phyloP scores from a whole-genome alignment of 495 filamentous ascomycete genomes.

The Hypomontagnella monticulosa region DNA sequence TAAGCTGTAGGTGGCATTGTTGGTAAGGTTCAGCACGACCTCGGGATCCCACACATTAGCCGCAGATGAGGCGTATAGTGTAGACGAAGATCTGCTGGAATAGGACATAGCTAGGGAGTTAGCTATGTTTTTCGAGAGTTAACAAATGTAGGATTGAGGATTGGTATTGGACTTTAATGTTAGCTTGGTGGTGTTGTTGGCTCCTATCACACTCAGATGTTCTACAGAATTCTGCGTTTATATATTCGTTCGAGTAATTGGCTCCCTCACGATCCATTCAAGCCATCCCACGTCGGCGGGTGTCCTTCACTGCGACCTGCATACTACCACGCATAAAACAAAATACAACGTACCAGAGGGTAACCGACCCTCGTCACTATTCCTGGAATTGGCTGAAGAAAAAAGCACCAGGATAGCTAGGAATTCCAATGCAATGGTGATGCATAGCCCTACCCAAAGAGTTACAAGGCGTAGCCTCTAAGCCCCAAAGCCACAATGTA shows the following conservation, averaged over 20 bases:
- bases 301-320: background rate
- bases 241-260: conserved; percentile 5
- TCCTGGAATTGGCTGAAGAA: background rate
- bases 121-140: background rate
- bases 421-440: background rate
- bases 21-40: conserved; percentile 6
- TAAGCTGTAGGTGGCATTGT: background rate
- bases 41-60: conserved; percentile 24
- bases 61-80: background rate
- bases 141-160: background rate
- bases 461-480: background rate
- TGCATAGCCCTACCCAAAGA: conserved; percentile 1
- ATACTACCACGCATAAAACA: background rate
- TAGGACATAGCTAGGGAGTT: conserved; percentile 9
- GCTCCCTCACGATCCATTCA: conserved; percentile 3
- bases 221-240: background rate
- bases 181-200: no score
- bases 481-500: background rate
- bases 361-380: background rate
- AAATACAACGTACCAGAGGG: background rate
- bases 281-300: background rate
- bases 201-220: no score
- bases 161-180: no score
- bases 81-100: background rate
- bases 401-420: background rate